Evolutionary conservation across 2,329 filamentous ascomycete species (phyloP).

Genomic region (Fusarium lateritium): DNA sequence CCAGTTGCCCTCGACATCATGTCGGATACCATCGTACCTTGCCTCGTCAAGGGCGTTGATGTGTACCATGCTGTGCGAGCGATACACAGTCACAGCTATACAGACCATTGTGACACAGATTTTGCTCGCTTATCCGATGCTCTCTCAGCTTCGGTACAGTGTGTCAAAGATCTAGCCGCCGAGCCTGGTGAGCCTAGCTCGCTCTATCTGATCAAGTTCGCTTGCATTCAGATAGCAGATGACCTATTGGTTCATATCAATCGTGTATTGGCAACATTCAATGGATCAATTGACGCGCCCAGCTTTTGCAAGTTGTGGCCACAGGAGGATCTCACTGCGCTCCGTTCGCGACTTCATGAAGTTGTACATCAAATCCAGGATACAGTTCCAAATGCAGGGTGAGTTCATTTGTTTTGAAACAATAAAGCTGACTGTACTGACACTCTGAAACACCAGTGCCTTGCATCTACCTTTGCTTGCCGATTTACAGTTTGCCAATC

Average conservation of each 20-base stretch:
- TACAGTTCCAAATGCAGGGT: slow-evolving; percentile 8
- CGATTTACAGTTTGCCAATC: not conserved
- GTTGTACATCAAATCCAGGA: slow-evolving; percentile 34
- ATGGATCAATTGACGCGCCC: slow-evolving; percentile 8
- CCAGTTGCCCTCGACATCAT: slow-evolving; percentile 2
- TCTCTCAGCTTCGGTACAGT: slow-evolving; percentile 17
- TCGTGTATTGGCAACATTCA: slow-evolving; percentile 9
- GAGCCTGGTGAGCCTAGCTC: not conserved
- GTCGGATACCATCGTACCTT: slow-evolving; percentile 28
- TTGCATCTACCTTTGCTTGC: not conserved
- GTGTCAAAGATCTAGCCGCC: not conserved
- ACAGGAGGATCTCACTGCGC: slow-evolving; percentile 33
- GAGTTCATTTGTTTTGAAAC: slow-evolving; percentile 5
- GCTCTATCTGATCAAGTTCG: slow-evolving; percentile 23
- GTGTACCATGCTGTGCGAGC: slow-evolving; percentile 19
- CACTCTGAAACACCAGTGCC: not conserved
- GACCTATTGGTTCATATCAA: slow-evolving; percentile 46
- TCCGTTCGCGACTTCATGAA: slow-evolving; percentile 37
- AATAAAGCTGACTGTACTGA: too few relatives aligned
- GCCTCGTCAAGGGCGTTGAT: slow-evolving; percentile 38
- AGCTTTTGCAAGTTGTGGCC: slow-evolving; percentile 41
- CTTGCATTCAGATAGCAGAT: slow-evolving; percentile 47
- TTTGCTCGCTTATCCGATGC: slow-evolving; percentile 16
- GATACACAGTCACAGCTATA: slow-evolving; percentile 15
- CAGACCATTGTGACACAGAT: slow-evolving; percentile 14